Conservation (phyloP, 192 early-diverging fungal genomes). For the Thamnidium elegans region DNA sequence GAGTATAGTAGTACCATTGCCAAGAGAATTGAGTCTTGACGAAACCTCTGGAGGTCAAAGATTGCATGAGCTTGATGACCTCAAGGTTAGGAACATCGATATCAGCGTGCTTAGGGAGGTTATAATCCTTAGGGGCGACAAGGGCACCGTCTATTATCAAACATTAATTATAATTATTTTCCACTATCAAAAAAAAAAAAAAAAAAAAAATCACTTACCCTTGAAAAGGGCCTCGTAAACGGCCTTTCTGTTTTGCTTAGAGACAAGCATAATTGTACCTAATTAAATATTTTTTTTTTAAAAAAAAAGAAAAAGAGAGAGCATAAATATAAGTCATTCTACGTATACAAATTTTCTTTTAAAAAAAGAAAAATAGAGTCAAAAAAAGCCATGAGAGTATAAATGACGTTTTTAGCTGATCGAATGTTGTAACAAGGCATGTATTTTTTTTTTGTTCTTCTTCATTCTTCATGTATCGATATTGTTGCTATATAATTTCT, state of each 20-base stretch:
- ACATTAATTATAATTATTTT: background rate
- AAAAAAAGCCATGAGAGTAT: background rate
- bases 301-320: background rate
- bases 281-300: too few species aligned
- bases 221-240: conserved; percentile 94
- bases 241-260: conserved; percentile 93
- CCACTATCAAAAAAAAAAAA: conserved; percentile 5
- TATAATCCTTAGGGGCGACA: conserved; percentile 99
- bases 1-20: conserved; percentile 99
- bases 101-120: conserved; percentile 91
- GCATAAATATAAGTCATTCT: too few species aligned
- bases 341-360: background rate
- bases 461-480: background rate
- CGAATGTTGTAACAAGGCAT: background rate
- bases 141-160: conserved; percentile 81
- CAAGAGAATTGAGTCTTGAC: conserved; percentile 99
- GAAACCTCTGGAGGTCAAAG: conserved; percentile 86
- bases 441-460: background rate
- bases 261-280: conserved; percentile 86
- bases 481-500: too few species aligned
- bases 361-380: background rate
- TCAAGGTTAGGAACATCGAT: conserved; percentile 97
- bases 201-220: conserved; percentile 41
- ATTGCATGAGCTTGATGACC: conserved; percentile 99
- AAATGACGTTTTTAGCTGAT: too few species aligned